phyloP scores from a whole-genome alignment of 2,329 filamentous ascomycete species.

The Didymella segeticola region DNA sequence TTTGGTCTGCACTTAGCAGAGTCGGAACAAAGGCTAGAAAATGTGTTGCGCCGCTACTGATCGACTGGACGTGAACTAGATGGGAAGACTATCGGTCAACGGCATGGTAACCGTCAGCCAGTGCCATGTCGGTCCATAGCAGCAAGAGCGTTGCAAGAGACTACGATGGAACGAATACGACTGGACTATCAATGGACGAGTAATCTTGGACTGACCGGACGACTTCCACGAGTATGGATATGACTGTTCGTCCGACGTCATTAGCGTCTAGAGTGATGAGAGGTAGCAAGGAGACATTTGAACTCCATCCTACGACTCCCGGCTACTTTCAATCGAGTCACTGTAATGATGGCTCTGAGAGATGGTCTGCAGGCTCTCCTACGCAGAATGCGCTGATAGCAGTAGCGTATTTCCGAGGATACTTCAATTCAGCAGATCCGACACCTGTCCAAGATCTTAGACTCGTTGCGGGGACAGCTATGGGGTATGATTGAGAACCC shows the following conservation, averaged over 20 bases:
- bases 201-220: background rate
- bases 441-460: background rate
- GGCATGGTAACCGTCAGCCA: no score
- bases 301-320: background rate
- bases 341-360: background rate
- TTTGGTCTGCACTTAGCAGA: conserved; percentile 55
- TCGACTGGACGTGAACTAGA: conserved; percentile 26
- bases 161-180: background rate
- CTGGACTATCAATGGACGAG: background rate
- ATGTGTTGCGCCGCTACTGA: conserved; percentile 56
- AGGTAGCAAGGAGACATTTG: background rate
- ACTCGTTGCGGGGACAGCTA: no score
- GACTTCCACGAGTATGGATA: background rate
- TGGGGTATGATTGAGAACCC: no score
- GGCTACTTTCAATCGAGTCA: background rate
- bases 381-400: background rate
- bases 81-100: background rate
- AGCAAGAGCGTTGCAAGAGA: background rate
- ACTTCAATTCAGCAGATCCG: background rate
- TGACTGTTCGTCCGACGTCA: background rate
- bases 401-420: background rate
- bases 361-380: background rate
- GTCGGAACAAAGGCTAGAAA: conserved; percentile 64
- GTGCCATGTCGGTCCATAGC: background rate
- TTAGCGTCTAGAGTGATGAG: background rate